Evolutionary conservation across 1,139 yeast genomes (phyloP).

Genomic region (Blastobotrys malaysiensis): DNA sequence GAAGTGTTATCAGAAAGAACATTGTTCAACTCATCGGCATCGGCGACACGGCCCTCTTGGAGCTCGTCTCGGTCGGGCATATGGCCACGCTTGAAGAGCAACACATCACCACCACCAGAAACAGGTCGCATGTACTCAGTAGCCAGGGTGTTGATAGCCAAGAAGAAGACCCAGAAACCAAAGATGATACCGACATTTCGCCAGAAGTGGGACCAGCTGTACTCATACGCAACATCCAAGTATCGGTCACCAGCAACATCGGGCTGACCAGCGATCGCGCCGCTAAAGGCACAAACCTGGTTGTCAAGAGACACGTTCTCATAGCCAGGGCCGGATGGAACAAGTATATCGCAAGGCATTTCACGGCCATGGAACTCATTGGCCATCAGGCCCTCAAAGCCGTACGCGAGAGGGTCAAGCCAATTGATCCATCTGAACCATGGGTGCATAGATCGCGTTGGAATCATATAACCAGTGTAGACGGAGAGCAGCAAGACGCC

Average conservation of each 20-base stretch:
- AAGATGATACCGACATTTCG: constrained; percentile 58
- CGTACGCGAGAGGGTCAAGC: constrained; percentile 53
- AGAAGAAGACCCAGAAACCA: constrained; percentile 50
- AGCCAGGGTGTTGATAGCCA: constrained; percentile 41
- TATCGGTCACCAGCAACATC: constrained; percentile 48
- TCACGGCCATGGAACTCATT: constrained; percentile 51
- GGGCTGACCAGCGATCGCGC: constrained; percentile 42
- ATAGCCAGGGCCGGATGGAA: constrained; percentile 50
- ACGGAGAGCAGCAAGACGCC: constrained; percentile 48
- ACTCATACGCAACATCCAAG: constrained; percentile 37
- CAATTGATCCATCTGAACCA: constrained; percentile 62
- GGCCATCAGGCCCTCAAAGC: constrained; percentile 51
- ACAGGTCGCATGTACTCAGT: constrained; percentile 50
- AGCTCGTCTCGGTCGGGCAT: constrained; percentile 35
- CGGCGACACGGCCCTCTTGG: constrained; percentile 21
- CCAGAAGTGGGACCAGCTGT: constrained; percentile 53
- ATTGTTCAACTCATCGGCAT: constrained; percentile 14
- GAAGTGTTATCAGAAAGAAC: constrained; percentile 8
- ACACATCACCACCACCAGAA: constrained; percentile 53
- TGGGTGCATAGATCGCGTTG: constrained; percentile 53
- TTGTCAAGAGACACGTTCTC: constrained; percentile 37
- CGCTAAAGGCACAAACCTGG: constrained; percentile 46
- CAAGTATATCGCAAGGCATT: constrained; percentile 43
- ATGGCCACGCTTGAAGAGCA: constrained; percentile 51
- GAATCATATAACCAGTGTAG: constrained; percentile 57